Evolutionary conservation across 2,329 filamentous ascomycete genomes (phyloP), one percentile per base, ranked within the genome.

Genomic region (Zasmidium cellare): DNA sequence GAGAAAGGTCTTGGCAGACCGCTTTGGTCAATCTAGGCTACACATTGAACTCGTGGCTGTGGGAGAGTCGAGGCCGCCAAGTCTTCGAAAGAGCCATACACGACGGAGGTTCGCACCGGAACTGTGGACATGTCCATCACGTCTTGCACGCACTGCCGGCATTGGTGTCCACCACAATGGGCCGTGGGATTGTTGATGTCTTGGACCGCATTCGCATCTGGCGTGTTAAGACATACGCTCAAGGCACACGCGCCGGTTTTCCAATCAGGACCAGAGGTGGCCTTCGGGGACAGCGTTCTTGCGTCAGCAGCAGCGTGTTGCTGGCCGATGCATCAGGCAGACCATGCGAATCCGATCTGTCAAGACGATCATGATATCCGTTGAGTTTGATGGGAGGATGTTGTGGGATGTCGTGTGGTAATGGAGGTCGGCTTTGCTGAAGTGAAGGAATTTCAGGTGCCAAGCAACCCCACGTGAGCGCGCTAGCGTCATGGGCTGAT

Each of bases 11-110:
- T 91, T 91, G 88, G 88, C 87, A 90, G 88, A 87, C 88, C 82
- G 82, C 86, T 87, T 78, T 82, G 83, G 79, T 88, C 82, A 73
- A 72, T 93, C 80, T 93, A 85, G 90, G 90, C 89, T 79, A 77
- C 89, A 85, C 86, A 86, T 92, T 93, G 90, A 93, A 90, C 91
- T 82, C 89, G 80, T 84, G 87, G 88, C 85, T 87, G 91, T 84
- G 75, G 83, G 69, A 75, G 81, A 74, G 80, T 79, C 79, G 72
- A 75, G 77, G 79, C 82, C 87, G 82, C 81, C 79, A 90, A 91
- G 92, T 90, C 90, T 94, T 94, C 90, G 90, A 94, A 90, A 90
- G 89, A 87, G 90, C 90, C 90, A 60, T 9, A 52, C 45, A n/a
- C n/a, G n/a, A n/a, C n/a, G n/a, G n/a, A n/a, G n/a, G n/a, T n/a